phyloP scores from a whole-genome alignment of 306 rosid species.

The Malus fusca region DNA sequence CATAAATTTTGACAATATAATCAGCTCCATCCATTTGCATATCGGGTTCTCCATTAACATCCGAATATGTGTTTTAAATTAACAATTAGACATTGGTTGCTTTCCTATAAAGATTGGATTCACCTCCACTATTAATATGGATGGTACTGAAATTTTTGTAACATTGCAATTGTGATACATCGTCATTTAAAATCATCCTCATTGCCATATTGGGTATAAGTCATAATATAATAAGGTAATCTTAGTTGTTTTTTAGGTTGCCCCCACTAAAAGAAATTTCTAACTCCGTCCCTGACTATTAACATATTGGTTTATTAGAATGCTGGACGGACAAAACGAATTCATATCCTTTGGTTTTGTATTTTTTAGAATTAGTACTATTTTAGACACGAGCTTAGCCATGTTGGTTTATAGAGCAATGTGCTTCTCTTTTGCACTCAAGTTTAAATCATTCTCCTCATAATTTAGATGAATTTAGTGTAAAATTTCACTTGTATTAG shows the following conservation, averaged over 20 bases:
- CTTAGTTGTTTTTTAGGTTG: no score
- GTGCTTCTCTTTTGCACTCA: background rate
- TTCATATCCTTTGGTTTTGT: background rate
- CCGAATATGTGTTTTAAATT: background rate
- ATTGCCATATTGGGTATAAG: no score
- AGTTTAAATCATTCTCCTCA: no score
- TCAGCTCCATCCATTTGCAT: background rate
- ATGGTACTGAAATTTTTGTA: no score
- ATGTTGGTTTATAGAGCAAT: background rate
- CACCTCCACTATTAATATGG: background rate
- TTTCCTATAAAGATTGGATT: background rate
- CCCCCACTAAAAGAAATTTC: no score
- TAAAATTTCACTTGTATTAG: background rate
- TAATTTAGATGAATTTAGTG: background rate
- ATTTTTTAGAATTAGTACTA: no score
- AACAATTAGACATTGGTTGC: background rate
- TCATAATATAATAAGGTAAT: no score
- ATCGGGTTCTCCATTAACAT: background rate
- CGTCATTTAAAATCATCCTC: no score
- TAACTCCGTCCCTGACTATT: no score
- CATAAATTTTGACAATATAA: no score
- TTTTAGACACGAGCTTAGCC: background rate
- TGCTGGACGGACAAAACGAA: background rate
- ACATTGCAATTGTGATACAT: no score
- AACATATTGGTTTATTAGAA: background rate